Percentiles rank a stretch among this genome's conserved stretches.
These are phyloP conservation scores for Coccomyxa sp. DNA, from an alignment of 139 green algal genomes.

Conservation along the genomic window DNA sequence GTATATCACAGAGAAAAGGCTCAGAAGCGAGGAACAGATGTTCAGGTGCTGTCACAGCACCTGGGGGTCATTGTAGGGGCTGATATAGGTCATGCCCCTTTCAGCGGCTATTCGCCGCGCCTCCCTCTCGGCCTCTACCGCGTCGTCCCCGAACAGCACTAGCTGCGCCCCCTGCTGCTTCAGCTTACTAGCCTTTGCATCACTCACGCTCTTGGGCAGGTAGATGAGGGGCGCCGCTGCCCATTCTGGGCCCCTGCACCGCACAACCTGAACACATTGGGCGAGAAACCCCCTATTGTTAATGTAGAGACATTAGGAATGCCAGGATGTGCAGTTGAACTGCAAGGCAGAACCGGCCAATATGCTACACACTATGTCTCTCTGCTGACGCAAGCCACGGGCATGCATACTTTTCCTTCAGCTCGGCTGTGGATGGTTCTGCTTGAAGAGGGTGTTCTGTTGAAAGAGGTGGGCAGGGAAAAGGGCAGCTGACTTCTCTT, in stretches of 20 bases:
- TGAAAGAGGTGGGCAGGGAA: too few relatives aligned
- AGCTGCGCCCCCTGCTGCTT: constrained; percentile 20
- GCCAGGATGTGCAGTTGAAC: not conserved
- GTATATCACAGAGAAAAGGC: not conserved
- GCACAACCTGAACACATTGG: too few relatives aligned
- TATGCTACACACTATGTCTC: too few relatives aligned
- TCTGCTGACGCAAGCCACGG: too few relatives aligned
- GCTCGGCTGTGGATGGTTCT: too few relatives aligned
- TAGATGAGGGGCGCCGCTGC: constrained; percentile 28
- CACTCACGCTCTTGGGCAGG: constrained; percentile 33
- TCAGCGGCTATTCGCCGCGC: constrained; percentile 27
- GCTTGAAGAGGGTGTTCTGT: too few relatives aligned
- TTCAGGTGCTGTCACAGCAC: constrained; percentile 1
- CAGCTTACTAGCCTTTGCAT: constrained; percentile 41
- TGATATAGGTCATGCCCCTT: constrained; percentile 33
- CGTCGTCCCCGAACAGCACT: constrained; percentile 30
- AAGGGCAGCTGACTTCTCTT: not conserved
- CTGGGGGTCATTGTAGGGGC: constrained; percentile 57
- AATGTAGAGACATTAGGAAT: too few relatives aligned
- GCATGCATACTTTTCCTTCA: too few relatives aligned
- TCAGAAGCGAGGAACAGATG: not conserved
- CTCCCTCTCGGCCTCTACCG: constrained; percentile 40
- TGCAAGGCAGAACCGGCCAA: not conserved
- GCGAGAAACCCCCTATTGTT: too few relatives aligned
- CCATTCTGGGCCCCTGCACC: too few relatives aligned